phyloP scores from a whole-genome alignment of 176 grass and related monocot genomes.

The Poa annua region DNA sequence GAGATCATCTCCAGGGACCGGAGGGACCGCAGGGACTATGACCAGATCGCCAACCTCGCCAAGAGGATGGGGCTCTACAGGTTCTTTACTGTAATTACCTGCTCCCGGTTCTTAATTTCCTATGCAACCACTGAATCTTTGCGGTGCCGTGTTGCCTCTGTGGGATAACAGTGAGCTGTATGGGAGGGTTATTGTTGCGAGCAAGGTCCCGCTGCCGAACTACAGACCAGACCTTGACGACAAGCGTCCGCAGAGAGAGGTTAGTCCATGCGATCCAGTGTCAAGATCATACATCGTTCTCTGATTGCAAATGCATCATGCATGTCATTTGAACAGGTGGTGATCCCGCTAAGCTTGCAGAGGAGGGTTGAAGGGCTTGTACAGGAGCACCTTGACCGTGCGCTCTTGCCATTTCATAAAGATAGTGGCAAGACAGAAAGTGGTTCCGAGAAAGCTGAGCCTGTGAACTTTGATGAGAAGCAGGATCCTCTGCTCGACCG shows the following conservation, averaged over 20 bases:
- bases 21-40: conserved; percentile 86
- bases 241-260: conserved; percentile 93
- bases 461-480: conserved; percentile 53
- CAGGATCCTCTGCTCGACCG: conserved; percentile 74
- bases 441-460: conserved; percentile 44
- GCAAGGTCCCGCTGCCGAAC: conserved; percentile 92
- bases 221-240: conserved; percentile 95
- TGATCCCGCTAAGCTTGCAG: conserved; percentile 89
- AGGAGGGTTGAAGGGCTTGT: conserved; percentile 87
- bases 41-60: conserved; percentile 84
- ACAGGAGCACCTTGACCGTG: conserved; percentile 83
- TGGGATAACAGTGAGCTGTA: conserved; percentile 68
- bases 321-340: conserved; percentile 58
- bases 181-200: conserved; percentile 88
- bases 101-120: background rate
- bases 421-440: conserved; percentile 38
- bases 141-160: conserved; percentile 14
- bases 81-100: conserved; percentile 33
- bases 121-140: background rate
- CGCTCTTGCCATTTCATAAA: conserved; percentile 53
- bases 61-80: conserved; percentile 89
- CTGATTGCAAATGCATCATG: conserved; percentile 30
- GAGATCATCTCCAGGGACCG: conserved; percentile 93
- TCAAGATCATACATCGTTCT: background rate
- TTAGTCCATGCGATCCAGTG: background rate